Base-by-base conservation (phyloP, 495 filamentous ascomycete genomes). In the Bacidia gigantensis region DNA sequence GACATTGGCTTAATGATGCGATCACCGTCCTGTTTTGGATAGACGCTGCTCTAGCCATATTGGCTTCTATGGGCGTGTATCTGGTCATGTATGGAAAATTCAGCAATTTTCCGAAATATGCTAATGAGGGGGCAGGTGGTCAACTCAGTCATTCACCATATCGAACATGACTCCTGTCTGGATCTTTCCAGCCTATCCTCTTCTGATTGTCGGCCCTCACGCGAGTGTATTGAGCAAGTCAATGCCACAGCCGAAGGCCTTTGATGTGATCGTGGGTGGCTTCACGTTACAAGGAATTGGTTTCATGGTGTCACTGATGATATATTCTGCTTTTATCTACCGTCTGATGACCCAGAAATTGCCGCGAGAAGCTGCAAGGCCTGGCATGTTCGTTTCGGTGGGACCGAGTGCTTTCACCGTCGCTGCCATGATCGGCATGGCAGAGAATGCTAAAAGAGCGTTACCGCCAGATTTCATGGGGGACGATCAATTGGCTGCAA, bases 291-390 rank as follows among this genome's bases (percentile, higher is more conserved):
- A 94, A 65, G 87, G 87, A 9, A 84, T 88, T 23, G 87, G 87
- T 0, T 93, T 90, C 61, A 64, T 92, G 57, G 85, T 94, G 50
- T 82, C 82, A 3, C 71, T 89, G 55, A 89, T 89, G 86, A 80
- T 92, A 25, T 87, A 86, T 56, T 80, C 84, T 14, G 84, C 87
- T 35, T 94, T 87, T 59, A 77, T 94, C 35, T 92, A 92, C 62
- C 77, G 87, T 35, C 73, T 94, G 40, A 94, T 94, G 87, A 90
- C 87, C 0, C 86, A 92, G 58, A 94, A 93, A 64, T 74, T 93
- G 0, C 87, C 87, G 3, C 75, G 76, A 53, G 86, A 88, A 62
- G 78, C 72, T 46, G 73, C 84, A 35, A 75, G 87, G 12, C 87
- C 87, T 0, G 86, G 83, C 41, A 44, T 44, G 41, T 44, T 44